phyloP scores from a whole-genome alignment of 768 basidiomycete species.

The Suillus americanus region DNA sequence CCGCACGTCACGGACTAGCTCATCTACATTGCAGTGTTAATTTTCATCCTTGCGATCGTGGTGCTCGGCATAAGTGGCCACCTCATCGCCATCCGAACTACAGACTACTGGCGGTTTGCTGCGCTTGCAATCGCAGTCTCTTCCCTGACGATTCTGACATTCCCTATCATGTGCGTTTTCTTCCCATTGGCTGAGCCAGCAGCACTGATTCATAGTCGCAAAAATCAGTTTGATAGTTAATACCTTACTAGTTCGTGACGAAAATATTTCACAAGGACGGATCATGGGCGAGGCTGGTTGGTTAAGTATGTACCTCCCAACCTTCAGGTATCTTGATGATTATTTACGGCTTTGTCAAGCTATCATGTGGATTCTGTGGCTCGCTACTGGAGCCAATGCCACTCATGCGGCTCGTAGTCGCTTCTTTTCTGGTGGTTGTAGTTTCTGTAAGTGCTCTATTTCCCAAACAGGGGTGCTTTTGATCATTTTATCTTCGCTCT shows the following conservation, averaged over 20 bases:
- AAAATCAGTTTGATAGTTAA: constrained; percentile 22
- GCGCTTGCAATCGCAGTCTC: constrained; percentile 31
- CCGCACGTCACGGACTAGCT: neutral
- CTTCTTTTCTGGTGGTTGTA: constrained; percentile 13
- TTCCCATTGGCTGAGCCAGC: neutral
- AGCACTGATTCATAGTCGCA: neutral
- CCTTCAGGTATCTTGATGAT: neutral
- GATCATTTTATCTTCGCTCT: neutral
- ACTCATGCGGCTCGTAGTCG: constrained; percentile 6
- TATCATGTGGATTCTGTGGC: constrained; percentile 41
- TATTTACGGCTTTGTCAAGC: constrained; percentile 13
- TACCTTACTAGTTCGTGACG: constrained; percentile 4
- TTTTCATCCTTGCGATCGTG: constrained; percentile 28
- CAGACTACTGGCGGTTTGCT: constrained; percentile 24
- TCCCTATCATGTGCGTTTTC: constrained; percentile 26
- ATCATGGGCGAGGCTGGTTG: constrained; percentile 37
- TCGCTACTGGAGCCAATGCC: constrained; percentile 33
- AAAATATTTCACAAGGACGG: constrained; percentile 30
- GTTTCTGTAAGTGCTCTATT: constrained; percentile 5
- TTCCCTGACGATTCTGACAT: constrained; percentile 26
- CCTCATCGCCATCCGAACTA: constrained; percentile 19
- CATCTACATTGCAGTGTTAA: constrained; percentile 11
- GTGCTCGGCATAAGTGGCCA: constrained; percentile 30
- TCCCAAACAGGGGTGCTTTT: neutral
- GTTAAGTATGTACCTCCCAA: constrained; percentile 29